These are phyloP conservation scores for Skeletonema marinoi DNA, from an alignment of 108 stramenopile genomes.

Conservation along the genomic window DNA sequence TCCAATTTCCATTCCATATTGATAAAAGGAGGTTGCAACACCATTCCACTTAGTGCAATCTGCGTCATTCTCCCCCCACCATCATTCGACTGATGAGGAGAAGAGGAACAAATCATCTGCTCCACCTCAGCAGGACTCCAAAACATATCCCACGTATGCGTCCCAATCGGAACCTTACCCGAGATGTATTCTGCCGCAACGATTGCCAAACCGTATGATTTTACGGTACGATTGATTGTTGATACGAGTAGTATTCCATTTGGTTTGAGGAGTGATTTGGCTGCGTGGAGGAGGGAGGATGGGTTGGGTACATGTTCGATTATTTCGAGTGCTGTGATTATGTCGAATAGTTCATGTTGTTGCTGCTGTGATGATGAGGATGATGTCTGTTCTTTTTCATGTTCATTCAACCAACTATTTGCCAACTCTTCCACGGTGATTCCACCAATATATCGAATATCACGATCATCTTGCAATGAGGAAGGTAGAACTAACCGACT, in stretches of 20 bases:
- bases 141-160: conserved; percentile 92
- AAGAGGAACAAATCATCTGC: conserved; percentile 16
- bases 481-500: background rate
- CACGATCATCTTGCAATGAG: background rate
- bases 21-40: conserved; percentile 54
- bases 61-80: conserved; percentile 22
- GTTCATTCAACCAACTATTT: conserved; percentile 10
- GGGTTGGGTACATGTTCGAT: conserved; percentile 90
- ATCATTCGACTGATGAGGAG: conserved; percentile 5
- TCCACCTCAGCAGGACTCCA: conserved; percentile 71
- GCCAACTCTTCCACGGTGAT: conserved; percentile 75
- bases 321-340: conserved; percentile 91
- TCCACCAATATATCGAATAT: conserved; percentile 69
- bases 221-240: conserved; percentile 90
- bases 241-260: conserved; percentile 87
- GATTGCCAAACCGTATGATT: conserved; percentile 84
- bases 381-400: conserved; percentile 15
- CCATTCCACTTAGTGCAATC: conserved; percentile 59
- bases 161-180: conserved; percentile 87
- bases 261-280: conserved; percentile 71
- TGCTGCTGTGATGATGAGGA: conserved; percentile 3
- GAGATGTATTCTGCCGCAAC: conserved; percentile 92
- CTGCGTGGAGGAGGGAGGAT: conserved; percentile 60
- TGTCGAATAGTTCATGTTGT: conserved; percentile 53
- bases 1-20: conserved; percentile 78